Evolutionary conservation across 805 yeast species (phyloP).

Genomic region (Kluyveromyces nonfermentans): DNA sequence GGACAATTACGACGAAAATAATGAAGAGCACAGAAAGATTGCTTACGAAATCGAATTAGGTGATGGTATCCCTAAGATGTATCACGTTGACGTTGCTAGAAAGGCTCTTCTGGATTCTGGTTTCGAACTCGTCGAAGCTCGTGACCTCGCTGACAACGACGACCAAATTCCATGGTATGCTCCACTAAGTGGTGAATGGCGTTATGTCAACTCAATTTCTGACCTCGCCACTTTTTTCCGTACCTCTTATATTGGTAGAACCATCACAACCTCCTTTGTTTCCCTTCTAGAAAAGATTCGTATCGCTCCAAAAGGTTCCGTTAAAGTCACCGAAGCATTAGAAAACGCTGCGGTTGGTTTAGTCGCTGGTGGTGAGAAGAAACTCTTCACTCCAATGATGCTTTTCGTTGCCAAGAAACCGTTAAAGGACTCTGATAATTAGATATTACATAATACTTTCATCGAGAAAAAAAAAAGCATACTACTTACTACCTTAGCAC

Average conservation of each 20-base stretch:
- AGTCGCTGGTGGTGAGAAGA: constrained; percentile 84
- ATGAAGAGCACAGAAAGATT: constrained; percentile 83
- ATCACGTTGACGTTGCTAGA: constrained; percentile 72
- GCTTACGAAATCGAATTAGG: constrained; percentile 97
- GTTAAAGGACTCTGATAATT: constrained; percentile 10
- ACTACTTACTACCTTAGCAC: too few relatives aligned
- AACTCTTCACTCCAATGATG: constrained; percentile 97
- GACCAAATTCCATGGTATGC: constrained; percentile 96
- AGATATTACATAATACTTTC: constrained; percentile 5
- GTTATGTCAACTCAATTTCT: constrained; percentile 65
- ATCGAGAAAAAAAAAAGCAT: not conserved
- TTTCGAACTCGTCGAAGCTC: constrained; percentile 64
- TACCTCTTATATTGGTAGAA: constrained; percentile 81
- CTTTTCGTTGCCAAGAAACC: constrained; percentile 86
- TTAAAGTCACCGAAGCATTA: constrained; percentile 81
- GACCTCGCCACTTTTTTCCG: constrained; percentile 82
- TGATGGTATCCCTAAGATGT: constrained; percentile 99
- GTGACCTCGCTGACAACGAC: constrained; percentile 72
- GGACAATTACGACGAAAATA: constrained; percentile 76
- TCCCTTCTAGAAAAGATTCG: constrained; percentile 77
- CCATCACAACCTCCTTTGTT: constrained; percentile 69
- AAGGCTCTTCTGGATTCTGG: constrained; percentile 81
- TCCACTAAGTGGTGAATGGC: constrained; percentile 92
- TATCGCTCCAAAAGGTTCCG: constrained; percentile 86
- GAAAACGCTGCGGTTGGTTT: constrained; percentile 96